Evolutionary conservation across 768 basidiomycete species (phyloP), one percentile per base, ranked within the genome.

Genomic region (Amanita brunnescens): DNA sequence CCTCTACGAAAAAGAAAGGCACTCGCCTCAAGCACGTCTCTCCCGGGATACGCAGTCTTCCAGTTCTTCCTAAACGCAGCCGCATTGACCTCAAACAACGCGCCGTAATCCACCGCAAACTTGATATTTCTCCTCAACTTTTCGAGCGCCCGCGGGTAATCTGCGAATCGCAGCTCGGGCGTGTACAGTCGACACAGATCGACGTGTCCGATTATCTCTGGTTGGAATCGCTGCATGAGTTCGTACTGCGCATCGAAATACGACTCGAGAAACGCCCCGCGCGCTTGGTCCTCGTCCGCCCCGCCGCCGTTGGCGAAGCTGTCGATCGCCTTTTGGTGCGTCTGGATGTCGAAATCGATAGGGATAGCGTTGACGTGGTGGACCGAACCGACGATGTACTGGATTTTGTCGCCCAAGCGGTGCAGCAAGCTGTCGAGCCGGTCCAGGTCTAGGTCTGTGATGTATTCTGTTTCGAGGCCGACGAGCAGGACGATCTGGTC

Each of bases 21-120:
- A 53, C 64, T 52, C 61, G 87, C 94, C 70, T 83, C 62, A 9
- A 90, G 68, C 12, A 95, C 75, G 57, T 96, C 92, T 49, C 67
- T 64, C 1, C 77, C 89, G 0, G 96, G 95, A 67, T 94, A 98
- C 3, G 87, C 79, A 2, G 81, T 78, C 8, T 68, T 64, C 96
- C 96, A 98, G 10, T 85, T 81, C 62, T 98, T 99, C 59, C 92
- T 71, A 61, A 97, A 83, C 7, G 93, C 92, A 8, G 96, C 90
- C 20, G 92, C 83, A 59, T 95, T 98, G 30, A 89, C 70, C 67
- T 99, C 96, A 60, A 98, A 97, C 52, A 96, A 66, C 2, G 90
- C 95, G 1, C 93, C 94, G 64, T 97, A 96, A 10, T 60, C 68
- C 12, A 85, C 73, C 1, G 85, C 91, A 53, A 69, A 83, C 45